These are phyloP conservation scores for Backusella tuberculispora DNA, from an alignment of 192 early-diverging fungal species.

Conservation along the genomic window DNA sequence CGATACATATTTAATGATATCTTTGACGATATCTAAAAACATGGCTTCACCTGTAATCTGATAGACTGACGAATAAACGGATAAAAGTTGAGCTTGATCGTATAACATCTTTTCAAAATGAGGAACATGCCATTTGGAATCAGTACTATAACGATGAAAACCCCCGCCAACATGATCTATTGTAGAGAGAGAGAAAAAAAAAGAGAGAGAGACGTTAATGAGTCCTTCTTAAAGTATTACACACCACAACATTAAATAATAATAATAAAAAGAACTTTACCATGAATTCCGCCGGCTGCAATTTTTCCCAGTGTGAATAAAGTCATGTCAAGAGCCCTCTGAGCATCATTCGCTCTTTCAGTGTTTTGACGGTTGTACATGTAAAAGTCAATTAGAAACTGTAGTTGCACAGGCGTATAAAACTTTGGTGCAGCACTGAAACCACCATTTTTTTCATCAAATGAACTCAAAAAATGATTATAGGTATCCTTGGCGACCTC, in stretches of 20 bases:
- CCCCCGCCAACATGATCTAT: slow-evolving; percentile 54
- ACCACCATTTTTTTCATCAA: slow-evolving; percentile 57
- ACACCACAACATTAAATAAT: background rate
- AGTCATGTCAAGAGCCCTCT: slow-evolving; percentile 46
- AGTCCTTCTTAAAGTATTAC: background rate
- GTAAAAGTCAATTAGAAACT: slow-evolving; percentile 58
- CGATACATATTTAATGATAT: slow-evolving; percentile 60
- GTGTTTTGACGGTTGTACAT: slow-evolving; percentile 28
- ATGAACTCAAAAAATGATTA: slow-evolving; percentile 39
- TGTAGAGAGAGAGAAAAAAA: background rate
- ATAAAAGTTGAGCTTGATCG: slow-evolving; percentile 67
- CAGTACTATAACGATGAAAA: slow-evolving; percentile 50
- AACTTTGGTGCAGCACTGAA: slow-evolving; percentile 68
- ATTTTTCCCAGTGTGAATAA: slow-evolving; percentile 48
- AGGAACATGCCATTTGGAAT: slow-evolving; percentile 58
- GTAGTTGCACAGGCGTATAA: slow-evolving; percentile 58
- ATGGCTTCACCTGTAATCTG: slow-evolving; percentile 50
- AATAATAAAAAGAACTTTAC: slow-evolving; percentile 19
- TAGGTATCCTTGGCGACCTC: slow-evolving; percentile 42
- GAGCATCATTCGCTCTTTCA: slow-evolving; percentile 14
- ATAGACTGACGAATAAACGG: slow-evolving; percentile 49
- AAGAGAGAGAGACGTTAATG: background rate
- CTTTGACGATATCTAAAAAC: slow-evolving; percentile 49
- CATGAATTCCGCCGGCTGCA: slow-evolving; percentile 50
- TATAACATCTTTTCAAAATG: slow-evolving; percentile 79